These are phyloP conservation scores for Mediolabrus comicus DNA, from an alignment of 108 stramenopile species.

Conservation along the genomic window DNA sequence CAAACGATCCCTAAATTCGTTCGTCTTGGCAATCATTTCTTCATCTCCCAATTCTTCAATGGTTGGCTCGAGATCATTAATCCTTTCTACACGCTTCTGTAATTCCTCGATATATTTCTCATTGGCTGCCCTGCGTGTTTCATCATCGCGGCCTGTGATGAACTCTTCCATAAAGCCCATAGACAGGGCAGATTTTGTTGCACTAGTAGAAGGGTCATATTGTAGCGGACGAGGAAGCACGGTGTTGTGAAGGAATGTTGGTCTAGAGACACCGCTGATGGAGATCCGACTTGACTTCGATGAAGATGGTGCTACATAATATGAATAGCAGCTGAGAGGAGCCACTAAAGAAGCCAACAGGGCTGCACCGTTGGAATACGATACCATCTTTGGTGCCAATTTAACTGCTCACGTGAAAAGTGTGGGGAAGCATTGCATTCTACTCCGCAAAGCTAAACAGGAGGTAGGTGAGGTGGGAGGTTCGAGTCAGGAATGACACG, in stretches of 20 bases:
- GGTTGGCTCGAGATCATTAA: constrained; percentile 81
- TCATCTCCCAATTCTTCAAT: constrained; percentile 89
- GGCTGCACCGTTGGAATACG: background rate
- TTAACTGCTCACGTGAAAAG: no score
- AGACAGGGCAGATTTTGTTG: constrained; percentile 23
- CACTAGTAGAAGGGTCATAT: background rate
- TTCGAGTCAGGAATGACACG: no score
- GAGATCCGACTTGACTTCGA: background rate
- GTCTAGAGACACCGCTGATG: background rate
- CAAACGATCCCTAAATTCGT: constrained; percentile 72
- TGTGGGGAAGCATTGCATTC: no score
- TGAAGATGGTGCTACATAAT: background rate
- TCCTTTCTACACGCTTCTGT: constrained; percentile 70
- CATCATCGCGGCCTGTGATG: constrained; percentile 54
- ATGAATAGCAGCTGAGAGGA: background rate
- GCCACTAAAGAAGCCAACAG: background rate
- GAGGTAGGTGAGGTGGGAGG: no score
- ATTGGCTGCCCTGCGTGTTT: constrained; percentile 54
- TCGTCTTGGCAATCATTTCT: constrained; percentile 82
- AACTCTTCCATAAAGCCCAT: constrained; percentile 90
- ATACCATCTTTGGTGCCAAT: background rate
- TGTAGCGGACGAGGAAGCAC: background rate
- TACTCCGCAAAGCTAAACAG: no score
- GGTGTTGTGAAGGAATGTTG: constrained; percentile 1
- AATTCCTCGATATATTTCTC: constrained; percentile 64